These are phyloP conservation scores for Thermomucor indicae-seudaticae DNA, from an alignment of 371 early-diverging fungal genomes.

Conservation along the genomic window DNA sequence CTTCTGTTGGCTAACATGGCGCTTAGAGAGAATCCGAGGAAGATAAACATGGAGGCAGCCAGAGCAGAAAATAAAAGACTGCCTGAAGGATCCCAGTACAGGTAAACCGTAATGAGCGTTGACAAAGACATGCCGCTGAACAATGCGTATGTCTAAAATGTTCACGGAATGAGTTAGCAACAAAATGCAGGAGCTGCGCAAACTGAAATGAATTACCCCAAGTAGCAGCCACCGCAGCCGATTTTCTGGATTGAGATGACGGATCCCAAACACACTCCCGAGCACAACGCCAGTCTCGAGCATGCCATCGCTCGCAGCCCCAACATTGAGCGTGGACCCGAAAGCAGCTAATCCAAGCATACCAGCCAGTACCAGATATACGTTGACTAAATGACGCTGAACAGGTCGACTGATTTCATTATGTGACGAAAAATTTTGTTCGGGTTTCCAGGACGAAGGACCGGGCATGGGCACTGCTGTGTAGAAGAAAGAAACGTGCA, in stretches of 20 bases:
- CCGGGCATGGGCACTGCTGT: too few species aligned
- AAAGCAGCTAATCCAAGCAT: conserved; percentile 44
- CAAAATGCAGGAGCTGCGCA: not conserved
- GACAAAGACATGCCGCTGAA: conserved; percentile 39
- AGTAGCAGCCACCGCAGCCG: conserved; percentile 27
- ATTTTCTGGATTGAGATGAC: conserved; percentile 15
- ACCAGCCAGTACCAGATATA: conserved; percentile 47
- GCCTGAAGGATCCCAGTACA: conserved; percentile 34
- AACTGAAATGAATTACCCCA: too few species aligned
- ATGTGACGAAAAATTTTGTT: conserved; percentile 9
- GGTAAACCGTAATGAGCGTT: conserved; percentile 15
- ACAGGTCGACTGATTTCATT: conserved; percentile 35
- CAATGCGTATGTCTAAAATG: conserved; percentile 27
- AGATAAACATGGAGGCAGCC: conserved; percentile 43
- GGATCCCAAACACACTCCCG: conserved; percentile 24
- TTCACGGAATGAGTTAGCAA: not conserved
- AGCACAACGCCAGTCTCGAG: conserved; percentile 16
- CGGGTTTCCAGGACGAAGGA: not conserved
- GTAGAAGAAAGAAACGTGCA: too few species aligned
- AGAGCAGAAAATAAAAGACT: conserved; percentile 29
- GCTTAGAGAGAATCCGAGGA: conserved; percentile 42
- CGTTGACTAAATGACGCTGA: conserved; percentile 40
- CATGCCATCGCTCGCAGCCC: conserved; percentile 9
- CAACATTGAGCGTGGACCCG: conserved; percentile 17
- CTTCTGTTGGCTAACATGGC: conserved; percentile 47